Conservation (phyloP, 2,329 filamentous ascomycete species). For the Fusarium sacchari region DNA sequence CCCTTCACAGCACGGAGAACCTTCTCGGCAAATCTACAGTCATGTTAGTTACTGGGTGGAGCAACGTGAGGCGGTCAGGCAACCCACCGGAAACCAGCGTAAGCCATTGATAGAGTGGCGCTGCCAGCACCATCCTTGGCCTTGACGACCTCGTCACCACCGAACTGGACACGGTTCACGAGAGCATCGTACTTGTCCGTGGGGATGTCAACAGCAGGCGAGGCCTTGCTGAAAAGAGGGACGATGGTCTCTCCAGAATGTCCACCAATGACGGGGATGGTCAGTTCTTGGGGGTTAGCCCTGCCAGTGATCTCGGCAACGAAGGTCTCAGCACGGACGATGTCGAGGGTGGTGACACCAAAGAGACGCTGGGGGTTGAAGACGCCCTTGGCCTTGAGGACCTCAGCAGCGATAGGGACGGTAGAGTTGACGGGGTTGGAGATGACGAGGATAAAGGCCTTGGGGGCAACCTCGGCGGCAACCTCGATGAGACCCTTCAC, state of each 20-base stretch:
- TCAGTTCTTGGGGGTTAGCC: conserved; percentile 83
- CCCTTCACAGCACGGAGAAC: conserved; percentile 88
- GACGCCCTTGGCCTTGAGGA: conserved; percentile 90
- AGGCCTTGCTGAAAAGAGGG: conserved; percentile 92
- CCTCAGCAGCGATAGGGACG: conserved; percentile 95
- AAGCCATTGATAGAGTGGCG: conserved; percentile 93
- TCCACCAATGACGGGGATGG: conserved; percentile 92
- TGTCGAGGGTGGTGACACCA: conserved; percentile 97
- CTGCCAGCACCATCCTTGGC: conserved; percentile 93
- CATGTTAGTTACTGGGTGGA: conserved; percentile 16
- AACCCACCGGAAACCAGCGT: conserved; percentile 86
- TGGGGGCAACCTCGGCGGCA: conserved; percentile 86
- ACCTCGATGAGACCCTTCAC: conserved; percentile 93
- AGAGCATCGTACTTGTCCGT: conserved; percentile 90
- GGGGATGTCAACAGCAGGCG: conserved; percentile 82
- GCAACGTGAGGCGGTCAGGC: neutral
- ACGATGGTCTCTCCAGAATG: conserved; percentile 99
- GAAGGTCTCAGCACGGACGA: conserved; percentile 98
- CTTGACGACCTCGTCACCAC: conserved; percentile 96
- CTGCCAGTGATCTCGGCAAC: conserved; percentile 86
- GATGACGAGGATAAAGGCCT: conserved; percentile 95
- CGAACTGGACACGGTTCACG: conserved; percentile 96
- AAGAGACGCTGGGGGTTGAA: conserved; percentile 97
- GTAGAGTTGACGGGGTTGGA: conserved; percentile 99
- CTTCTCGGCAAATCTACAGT: conserved; percentile 86